Percentiles rank a stretch among this genome's conserved stretches.
phyloP scores from a whole-genome alignment of 257 asterid species.

The Perilla frutescens region DNA sequence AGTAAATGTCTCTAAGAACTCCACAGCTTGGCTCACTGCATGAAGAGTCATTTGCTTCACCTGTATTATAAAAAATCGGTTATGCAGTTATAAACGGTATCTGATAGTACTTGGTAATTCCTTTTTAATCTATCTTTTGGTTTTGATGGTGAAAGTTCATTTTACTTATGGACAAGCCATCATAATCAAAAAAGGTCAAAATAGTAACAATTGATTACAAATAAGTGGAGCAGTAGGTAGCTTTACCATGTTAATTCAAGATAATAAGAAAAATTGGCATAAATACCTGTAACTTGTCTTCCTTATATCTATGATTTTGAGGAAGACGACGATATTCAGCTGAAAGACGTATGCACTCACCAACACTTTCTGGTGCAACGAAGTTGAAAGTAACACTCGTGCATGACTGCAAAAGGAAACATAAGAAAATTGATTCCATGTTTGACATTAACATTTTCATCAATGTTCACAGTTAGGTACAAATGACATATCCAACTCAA shows the following conservation, averaged over 20 bases:
- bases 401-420: constrained; percentile 63
- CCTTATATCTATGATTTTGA: neutral
- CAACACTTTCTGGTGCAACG: constrained; percentile 85
- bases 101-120: neutral
- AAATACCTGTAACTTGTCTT: too few relatives aligned
- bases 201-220: neutral
- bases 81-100: neutral
- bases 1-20: neutral
- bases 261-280: neutral
- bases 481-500: too few relatives aligned
- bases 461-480: too few relatives aligned
- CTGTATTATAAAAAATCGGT: neutral
- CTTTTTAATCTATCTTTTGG: too few relatives aligned
- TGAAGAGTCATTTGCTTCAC: neutral
- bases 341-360: constrained; percentile 70
- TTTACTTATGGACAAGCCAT: too few relatives aligned
- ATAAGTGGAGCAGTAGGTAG: neutral
- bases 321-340: constrained; percentile 80
- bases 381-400: constrained; percentile 84
- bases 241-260: neutral
- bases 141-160: too few relatives aligned
- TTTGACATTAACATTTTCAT: neutral
- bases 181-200: too few relatives aligned
- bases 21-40: neutral
- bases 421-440: neutral